A percentile compares a stretch with the other conserved stretches of the same genome.
phyloP scores from a whole-genome alignment of 805 yeast genomes.

The Wickerhamiella azymoides region DNA sequence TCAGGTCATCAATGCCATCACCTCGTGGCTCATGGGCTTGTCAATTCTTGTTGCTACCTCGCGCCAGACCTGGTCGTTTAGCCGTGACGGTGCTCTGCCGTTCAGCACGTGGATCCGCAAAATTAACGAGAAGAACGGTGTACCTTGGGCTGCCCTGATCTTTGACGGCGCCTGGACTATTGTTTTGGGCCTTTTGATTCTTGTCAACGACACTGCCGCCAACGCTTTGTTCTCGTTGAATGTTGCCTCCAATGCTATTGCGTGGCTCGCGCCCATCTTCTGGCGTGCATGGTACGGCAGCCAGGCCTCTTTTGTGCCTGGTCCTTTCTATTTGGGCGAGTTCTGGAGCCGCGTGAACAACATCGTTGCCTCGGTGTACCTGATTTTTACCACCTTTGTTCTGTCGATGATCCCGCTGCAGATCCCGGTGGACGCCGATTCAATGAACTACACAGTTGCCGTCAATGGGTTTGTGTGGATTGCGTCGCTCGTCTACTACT shows the following conservation, averaged over 20 bases:
- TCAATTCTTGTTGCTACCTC: conserved; percentile 51
- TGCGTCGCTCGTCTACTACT: conserved; percentile 38
- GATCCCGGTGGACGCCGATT: conserved; percentile 24
- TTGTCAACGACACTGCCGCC: conserved; percentile 48
- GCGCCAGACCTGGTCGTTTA: conserved; percentile 62
- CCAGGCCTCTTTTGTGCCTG: conserved; percentile 44
- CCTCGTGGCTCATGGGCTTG: conserved; percentile 55
- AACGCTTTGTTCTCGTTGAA: conserved; percentile 50
- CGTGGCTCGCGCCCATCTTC: conserved; percentile 49
- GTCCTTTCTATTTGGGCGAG: conserved; percentile 51
- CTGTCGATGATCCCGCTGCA: conserved; percentile 48
- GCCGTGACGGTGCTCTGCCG: conserved; percentile 66
- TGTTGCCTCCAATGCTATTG: conserved; percentile 47
- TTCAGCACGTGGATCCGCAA: conserved; percentile 39
- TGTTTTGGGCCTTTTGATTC: conserved; percentile 41
- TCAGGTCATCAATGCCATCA: conserved; percentile 41
- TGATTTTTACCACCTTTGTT: conserved; percentile 35
- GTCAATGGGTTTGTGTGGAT: conserved; percentile 50
- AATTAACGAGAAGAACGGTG: conserved; percentile 40
- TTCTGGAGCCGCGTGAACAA: conserved; percentile 33
- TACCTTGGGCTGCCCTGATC: conserved; percentile 53
- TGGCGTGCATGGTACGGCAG: conserved; percentile 41
- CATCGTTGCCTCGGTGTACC: conserved; percentile 36
- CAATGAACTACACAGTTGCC: conserved; percentile 60
- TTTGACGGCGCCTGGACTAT: conserved; percentile 38